Conservation (phyloP, 2,329 filamentous ascomycete genomes). For the Calonectria hongkongensis region DNA sequence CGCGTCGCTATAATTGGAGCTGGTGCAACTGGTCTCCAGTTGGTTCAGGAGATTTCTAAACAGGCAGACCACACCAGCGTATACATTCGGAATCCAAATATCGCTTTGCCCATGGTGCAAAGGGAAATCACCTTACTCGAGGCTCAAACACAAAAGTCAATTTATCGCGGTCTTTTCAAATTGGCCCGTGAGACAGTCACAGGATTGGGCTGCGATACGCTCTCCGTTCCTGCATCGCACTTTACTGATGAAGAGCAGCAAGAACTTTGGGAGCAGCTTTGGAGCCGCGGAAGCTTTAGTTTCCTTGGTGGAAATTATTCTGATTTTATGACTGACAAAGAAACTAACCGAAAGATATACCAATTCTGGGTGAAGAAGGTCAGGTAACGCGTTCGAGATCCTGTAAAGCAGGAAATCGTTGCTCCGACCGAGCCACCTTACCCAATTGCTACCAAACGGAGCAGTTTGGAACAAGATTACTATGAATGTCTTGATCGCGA, state of each 20-base stretch:
- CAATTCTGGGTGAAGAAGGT: conserved; percentile 68
- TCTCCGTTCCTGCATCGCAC: conserved; percentile 31
- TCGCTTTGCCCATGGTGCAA: conserved; percentile 75
- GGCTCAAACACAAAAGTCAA: conserved; percentile 62
- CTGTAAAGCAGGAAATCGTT: conserved; percentile 65
- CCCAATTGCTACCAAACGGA: conserved; percentile 67
- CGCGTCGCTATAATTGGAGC: conserved; percentile 57
- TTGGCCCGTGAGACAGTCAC: conserved; percentile 34
- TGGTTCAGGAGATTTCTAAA: conserved; percentile 59
- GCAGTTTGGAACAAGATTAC: conserved; percentile 63
- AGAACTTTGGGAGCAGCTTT: conserved; percentile 66
- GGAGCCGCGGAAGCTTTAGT: conserved; percentile 66
- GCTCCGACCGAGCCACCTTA: conserved; percentile 67
- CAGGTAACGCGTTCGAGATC: conserved; percentile 59
- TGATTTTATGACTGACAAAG: conserved; percentile 64
- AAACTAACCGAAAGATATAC: conserved; percentile 67
- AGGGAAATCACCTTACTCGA: conserved; percentile 65
- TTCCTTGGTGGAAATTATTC: conserved; percentile 67
- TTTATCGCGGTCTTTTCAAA: conserved; percentile 55
- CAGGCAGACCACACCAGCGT: conserved; percentile 62
- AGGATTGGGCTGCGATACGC: conserved; percentile 37
- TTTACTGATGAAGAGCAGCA: conserved; percentile 64
- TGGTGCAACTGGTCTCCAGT: conserved; percentile 57
- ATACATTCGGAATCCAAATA: conserved; percentile 76
- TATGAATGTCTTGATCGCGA: conserved; percentile 60